Evolutionary conservation across 768 basidiomycete genomes (phyloP).

Genomic region (Pleurotus djamor): DNA sequence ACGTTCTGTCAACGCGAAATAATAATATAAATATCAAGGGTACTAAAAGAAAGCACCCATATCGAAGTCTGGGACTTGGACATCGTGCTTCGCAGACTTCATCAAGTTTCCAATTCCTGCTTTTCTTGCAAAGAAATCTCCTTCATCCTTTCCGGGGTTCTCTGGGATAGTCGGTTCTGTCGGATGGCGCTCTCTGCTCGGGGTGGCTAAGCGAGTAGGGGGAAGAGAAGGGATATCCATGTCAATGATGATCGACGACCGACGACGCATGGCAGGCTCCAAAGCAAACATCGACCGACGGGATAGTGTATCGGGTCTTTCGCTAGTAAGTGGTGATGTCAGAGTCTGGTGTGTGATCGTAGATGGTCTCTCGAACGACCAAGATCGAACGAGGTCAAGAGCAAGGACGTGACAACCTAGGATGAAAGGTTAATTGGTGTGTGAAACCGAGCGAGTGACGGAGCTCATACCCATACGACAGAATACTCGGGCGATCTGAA

Average conservation of each 20-base stretch:
- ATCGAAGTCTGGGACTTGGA: slow-evolving; percentile 84
- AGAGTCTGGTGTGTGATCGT: slow-evolving; percentile 19
- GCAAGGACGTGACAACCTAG: slow-evolving; percentile 92
- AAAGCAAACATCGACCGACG: slow-evolving; percentile 47
- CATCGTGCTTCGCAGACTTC: slow-evolving; percentile 89
- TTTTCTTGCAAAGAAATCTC: slow-evolving; percentile 61
- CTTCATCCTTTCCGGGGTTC: slow-evolving; percentile 32
- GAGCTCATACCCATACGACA: slow-evolving; percentile 82
- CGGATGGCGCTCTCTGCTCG: slow-evolving; percentile 24
- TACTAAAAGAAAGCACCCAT: slow-evolving; percentile 70
- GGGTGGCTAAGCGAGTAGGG: slow-evolving; percentile 54
- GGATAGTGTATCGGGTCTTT: slow-evolving; percentile 28
- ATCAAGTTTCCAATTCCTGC: slow-evolving; percentile 81
- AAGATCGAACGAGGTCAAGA: slow-evolving; percentile 83
- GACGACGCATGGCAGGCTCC: slow-evolving; percentile 53
- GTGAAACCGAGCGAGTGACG: not conserved
- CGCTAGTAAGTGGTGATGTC: slow-evolving; percentile 28
- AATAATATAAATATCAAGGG: too few relatives aligned
- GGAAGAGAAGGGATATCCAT: slow-evolving; percentile 74
- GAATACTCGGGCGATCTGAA: slow-evolving; percentile 92
- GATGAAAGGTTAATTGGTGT: not conserved
- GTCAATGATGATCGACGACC: slow-evolving; percentile 83
- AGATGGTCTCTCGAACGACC: slow-evolving; percentile 88
- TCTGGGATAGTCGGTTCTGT: slow-evolving; percentile 34
- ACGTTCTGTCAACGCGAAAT: not conserved